Conservation (phyloP, 2,329 filamentous ascomycete species). For the Calonectria naviculata region DNA sequence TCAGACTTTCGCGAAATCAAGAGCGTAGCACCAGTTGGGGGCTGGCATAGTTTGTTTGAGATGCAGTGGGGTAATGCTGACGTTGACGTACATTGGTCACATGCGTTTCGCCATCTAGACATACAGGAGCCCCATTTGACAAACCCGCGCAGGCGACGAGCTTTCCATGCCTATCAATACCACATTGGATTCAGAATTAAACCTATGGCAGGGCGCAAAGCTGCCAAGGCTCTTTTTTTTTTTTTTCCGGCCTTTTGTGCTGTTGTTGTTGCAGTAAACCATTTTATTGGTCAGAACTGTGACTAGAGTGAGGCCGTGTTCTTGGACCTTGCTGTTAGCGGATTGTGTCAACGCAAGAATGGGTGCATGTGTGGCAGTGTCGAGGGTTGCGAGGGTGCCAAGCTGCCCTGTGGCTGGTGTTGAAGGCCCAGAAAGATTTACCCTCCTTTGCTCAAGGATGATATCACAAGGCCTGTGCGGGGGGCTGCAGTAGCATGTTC, state of each 20-base stretch:
- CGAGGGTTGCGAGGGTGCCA: not conserved
- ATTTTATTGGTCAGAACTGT: no score
- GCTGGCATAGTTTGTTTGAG: not conserved
- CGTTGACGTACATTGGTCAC: constrained; percentile 18
- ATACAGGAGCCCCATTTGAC: not conserved
- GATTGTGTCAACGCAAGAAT: not conserved
- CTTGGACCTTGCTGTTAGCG: not conserved
- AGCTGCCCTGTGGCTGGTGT: not conserved
- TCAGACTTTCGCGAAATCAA: not conserved
- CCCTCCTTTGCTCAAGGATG: not conserved
- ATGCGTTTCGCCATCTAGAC: not conserved
- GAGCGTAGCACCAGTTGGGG: not conserved
- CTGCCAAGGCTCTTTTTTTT: no score
- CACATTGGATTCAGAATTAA: not conserved
- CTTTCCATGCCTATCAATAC: not conserved
- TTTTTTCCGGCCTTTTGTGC: no score
- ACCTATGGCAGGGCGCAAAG: not conserved
- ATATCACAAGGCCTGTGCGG: not conserved
- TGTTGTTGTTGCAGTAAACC: no score
- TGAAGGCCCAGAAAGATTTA: not conserved
- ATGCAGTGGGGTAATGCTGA: constrained; percentile 7
- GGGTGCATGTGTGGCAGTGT: constrained; percentile 11
- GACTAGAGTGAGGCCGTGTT: constrained; percentile 8
- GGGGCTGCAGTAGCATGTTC: not conserved
- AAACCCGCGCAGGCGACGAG: not conserved